Conservation (phyloP, 2,329 filamentous ascomycete species). For the Sarocladium kiliense region DNA sequence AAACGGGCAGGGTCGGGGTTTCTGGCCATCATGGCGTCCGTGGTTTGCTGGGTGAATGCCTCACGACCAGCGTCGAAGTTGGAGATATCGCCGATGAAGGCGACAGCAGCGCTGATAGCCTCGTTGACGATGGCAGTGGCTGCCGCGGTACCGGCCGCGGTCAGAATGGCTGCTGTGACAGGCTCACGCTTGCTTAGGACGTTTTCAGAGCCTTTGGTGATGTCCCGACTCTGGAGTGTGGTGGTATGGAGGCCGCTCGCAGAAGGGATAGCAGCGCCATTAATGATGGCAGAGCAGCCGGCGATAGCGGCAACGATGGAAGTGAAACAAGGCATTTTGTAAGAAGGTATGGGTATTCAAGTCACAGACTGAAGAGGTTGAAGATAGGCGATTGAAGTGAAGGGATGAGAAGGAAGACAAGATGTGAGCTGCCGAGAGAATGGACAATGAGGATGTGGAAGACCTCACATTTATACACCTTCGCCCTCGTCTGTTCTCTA, state of each 20-base stretch:
- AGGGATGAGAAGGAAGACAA: background rate
- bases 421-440: background rate
- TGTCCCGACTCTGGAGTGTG: background rate
- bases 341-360: background rate
- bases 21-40: slow-evolving; percentile 9
- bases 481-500: background rate
- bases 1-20: slow-evolving; percentile 10
- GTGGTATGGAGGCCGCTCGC: background rate
- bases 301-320: slow-evolving; percentile 5
- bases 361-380: background rate
- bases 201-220: background rate
- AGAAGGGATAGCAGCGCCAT: slow-evolving; percentile 4
- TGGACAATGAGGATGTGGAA: background rate
- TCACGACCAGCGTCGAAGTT: slow-evolving; percentile 11
- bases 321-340: slow-evolving; percentile 5
- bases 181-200: slow-evolving; percentile 4
- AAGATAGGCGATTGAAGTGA: background rate
- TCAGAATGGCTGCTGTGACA: slow-evolving; percentile 6
- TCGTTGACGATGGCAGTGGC: slow-evolving; percentile 8
- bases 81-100: slow-evolving; percentile 9
- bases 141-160: slow-evolving; percentile 3
- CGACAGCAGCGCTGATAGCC: slow-evolving; percentile 8
- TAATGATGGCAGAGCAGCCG: slow-evolving; percentile 4
- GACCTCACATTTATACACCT: background rate
- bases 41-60: slow-evolving; percentile 11